These are phyloP conservation scores for Tremella fuciformis DNA, from an alignment of 768 basidiomycete species.

Conservation along the genomic window DNA sequence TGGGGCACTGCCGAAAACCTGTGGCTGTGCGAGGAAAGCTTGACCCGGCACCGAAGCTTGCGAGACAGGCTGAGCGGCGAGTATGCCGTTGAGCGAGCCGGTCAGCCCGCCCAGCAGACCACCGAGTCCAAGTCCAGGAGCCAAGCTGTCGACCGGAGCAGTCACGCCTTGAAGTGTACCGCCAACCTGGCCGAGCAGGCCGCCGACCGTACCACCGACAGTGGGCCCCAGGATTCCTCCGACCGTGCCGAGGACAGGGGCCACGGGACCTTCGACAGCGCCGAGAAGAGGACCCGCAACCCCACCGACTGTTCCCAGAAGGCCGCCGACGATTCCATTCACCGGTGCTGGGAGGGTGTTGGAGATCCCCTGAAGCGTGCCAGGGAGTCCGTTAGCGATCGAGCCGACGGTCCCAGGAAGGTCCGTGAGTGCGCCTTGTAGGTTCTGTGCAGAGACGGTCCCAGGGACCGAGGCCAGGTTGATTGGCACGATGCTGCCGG, in stretches of 20 bases:
- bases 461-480: neutral
- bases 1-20: neutral
- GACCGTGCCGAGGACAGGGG: conserved; percentile 11
- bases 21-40: neutral
- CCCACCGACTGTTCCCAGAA: conserved; percentile 21
- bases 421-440: conserved; percentile 11
- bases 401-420: conserved; percentile 8
- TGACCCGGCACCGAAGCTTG: neutral
- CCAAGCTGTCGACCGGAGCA: neutral
- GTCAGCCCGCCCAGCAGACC: neutral
- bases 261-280: conserved; percentile 14
- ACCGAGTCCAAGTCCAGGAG: neutral
- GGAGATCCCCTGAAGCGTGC: conserved; percentile 13
- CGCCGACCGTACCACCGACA: conserved; percentile 13
- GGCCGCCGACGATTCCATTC: conserved; percentile 19
- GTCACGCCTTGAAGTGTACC: neutral
- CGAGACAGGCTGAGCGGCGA: neutral
- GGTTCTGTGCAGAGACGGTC: conserved; percentile 1
- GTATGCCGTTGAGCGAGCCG: neutral
- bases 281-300: conserved; percentile 14
- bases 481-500: neutral
- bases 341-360: conserved; percentile 9
- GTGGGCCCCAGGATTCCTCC: conserved; percentile 11
- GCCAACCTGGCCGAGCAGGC: conserved; percentile 13
- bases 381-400: conserved; percentile 9